Evolutionary conservation across 179 eudicot genomes (phyloP).

Genomic region (Spergularia azorica): DNA sequence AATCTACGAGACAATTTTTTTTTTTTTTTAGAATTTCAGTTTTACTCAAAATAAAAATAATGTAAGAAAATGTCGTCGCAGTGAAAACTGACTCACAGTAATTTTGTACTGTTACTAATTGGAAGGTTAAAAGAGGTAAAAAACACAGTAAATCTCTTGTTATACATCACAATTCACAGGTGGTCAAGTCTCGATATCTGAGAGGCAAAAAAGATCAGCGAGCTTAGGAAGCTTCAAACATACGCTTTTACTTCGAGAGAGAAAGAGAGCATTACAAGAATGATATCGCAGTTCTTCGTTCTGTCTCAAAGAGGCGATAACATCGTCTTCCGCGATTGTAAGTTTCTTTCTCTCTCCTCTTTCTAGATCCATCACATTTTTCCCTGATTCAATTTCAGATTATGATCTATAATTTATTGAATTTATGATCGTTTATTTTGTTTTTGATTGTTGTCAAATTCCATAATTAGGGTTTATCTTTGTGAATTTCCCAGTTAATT

Average conservation of each 20-base stretch:
- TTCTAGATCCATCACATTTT: conserved; percentile 27
- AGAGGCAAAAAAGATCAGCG: too few species aligned
- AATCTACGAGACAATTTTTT: too few species aligned
- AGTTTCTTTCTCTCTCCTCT: conserved; percentile 29
- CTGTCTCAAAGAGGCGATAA: conserved; percentile 94
- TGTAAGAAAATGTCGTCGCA: too few species aligned
- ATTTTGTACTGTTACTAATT: too few species aligned
- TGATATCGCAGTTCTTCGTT: conserved; percentile 96
- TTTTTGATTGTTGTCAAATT: not conserved
- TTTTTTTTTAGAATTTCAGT: too few species aligned
- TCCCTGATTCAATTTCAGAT: conserved; percentile 3
- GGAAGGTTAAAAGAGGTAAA: too few species aligned
- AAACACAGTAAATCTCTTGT: too few species aligned
- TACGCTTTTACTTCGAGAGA: not conserved
- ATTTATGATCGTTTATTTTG: not conserved
- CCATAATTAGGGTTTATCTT: not conserved
- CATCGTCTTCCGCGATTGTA: conserved; percentile 94
- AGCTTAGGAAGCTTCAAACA: not conserved
- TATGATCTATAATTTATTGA: not conserved
- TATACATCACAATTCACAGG: too few species aligned
- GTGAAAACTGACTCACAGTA: too few species aligned
- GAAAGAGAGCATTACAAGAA: conserved; percentile 19
- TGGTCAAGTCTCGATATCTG: too few species aligned
- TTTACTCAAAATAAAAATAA: too few species aligned
- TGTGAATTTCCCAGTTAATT: not conserved